Base-by-base conservation (phyloP, 78 protist species). In the Cavenderia fasciculata region DNA sequence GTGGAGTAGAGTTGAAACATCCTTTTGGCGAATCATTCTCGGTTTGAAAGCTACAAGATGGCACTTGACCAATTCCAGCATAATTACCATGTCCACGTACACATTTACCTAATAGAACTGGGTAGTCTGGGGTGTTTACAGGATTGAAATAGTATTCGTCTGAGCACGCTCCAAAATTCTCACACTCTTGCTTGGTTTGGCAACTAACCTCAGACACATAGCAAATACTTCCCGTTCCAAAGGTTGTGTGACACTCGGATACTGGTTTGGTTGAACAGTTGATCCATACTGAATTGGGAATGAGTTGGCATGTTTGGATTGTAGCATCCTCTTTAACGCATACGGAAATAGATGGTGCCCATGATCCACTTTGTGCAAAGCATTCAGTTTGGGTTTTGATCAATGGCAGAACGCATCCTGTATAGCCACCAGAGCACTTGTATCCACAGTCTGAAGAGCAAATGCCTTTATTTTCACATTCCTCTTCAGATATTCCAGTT, bases 11-110 rank as follows among this genome's bases (percentile, higher is more conserved):
- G 3, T 56, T 33, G 7, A 19, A 75, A 18, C 86, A 75, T 31
- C 86, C 86, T 2, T 23, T 23, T 14, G 86, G 86, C 11, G 86
- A 75, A 33, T 75, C 86, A 34, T 75, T 34, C 46, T 75, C 86
- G 21, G 31, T 23, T 18, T 61, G 66, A 40, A 44, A 38, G n/a
- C n/a, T 33, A 33, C 90, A 82, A 19, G 78, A 57, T 23, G 90
- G 90, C 1, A 34, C 51, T 4, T 6, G 0, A 11, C 31, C 54
- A 12, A 47, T 40, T n/a, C 69, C 19, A 5, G 18, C 10, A n/a
- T 52, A 68, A n/a, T 31, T 34, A 14, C 11, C 38, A 44, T 61
- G 73, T 27, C 68, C 69, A 25, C 47, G 56, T 14, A 61, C 51
- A 44, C 86, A 76, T 62, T 76, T 76, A 62, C 74, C 86, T 31